Evolutionary conservation across 345 rosid species (phyloP).

Genomic region (Microthlaspi erraticum): DNA sequence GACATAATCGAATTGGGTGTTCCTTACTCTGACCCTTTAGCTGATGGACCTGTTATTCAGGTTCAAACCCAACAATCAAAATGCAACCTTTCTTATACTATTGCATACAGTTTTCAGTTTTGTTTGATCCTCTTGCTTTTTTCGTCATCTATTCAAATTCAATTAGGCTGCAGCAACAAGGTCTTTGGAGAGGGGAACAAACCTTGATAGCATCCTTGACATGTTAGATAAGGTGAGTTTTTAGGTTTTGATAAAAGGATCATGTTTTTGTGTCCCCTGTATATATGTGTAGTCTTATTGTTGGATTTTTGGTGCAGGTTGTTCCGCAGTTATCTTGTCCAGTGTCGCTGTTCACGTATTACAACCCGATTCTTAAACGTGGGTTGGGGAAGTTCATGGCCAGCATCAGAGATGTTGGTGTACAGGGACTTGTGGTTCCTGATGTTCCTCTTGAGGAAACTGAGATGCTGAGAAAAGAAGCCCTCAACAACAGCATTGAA

Average conservation of each 20-base stretch:
- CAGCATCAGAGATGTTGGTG: constrained; percentile 65
- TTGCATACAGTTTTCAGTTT: constrained; percentile 15
- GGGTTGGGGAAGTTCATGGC: constrained; percentile 82
- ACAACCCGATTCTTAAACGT: constrained; percentile 85
- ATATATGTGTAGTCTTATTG: not conserved
- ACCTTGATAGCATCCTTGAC: constrained; percentile 62
- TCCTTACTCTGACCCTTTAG: constrained; percentile 91
- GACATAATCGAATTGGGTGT: constrained; percentile 90
- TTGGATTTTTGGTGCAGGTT: constrained; percentile 58
- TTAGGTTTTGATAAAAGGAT: not conserved
- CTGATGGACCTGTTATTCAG: constrained; percentile 98
- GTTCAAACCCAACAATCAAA: constrained; percentile 43
- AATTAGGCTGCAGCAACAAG: constrained; percentile 91
- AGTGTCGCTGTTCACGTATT: constrained; percentile 76
- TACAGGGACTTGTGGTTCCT: constrained; percentile 93
- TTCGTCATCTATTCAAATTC: not conserved
- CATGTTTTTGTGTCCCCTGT: not conserved
- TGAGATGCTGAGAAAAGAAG: constrained; percentile 74
- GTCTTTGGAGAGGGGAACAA: constrained; percentile 73
- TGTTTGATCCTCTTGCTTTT: constrained; percentile 7
- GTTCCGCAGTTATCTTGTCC: constrained; percentile 82
- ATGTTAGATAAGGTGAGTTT: constrained; percentile 80
- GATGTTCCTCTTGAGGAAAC: constrained; percentile 99
- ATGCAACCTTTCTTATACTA: not conserved
- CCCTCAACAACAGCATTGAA: constrained; percentile 69